Conservation (phyloP, 441 rosid genomes). For the Euphorbia schlechtendalii region DNA sequence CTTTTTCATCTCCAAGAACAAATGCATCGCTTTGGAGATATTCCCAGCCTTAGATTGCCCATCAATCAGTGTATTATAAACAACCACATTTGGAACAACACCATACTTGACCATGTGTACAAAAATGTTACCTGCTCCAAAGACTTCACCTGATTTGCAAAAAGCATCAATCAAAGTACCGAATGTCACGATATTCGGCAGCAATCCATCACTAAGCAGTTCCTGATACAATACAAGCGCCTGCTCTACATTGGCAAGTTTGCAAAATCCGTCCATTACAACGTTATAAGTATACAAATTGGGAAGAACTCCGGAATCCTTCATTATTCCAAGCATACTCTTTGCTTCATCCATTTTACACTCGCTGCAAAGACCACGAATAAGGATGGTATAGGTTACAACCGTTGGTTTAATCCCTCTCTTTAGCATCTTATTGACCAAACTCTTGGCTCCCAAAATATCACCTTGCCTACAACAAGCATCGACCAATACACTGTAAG, state of each 20-base stretch:
- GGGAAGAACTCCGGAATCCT: conserved; percentile 34
- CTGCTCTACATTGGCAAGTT: conserved; percentile 30
- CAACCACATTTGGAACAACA: conserved; percentile 44
- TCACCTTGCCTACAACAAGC: conserved; percentile 47
- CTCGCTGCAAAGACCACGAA: conserved; percentile 45
- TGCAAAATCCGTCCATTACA: conserved; percentile 55
- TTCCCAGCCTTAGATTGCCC: conserved; percentile 45
- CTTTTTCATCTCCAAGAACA: conserved; percentile 42
- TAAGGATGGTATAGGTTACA: conserved; percentile 42
- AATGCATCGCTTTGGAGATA: conserved; percentile 33
- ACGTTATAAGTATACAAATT: conserved; percentile 49
- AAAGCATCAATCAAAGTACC: conserved; percentile 53
- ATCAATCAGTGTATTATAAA: conserved; percentile 43
- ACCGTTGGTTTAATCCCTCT: conserved; percentile 46
- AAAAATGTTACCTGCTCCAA: conserved; percentile 39
- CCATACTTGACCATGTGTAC: conserved; percentile 50
- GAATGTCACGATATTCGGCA: conserved; percentile 48
- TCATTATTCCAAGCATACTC: conserved; percentile 39
- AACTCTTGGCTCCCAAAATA: conserved; percentile 32
- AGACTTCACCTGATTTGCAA: conserved; percentile 44
- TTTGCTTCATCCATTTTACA: conserved; percentile 43
- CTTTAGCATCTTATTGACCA: conserved; percentile 44
- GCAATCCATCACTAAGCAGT: conserved; percentile 31
- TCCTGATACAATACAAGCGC: conserved; percentile 39
- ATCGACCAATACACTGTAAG: conserved; percentile 53